Base-by-base conservation (phyloP, 1,284 basidiomycete species). In the Kwoniella shivajii region DNA sequence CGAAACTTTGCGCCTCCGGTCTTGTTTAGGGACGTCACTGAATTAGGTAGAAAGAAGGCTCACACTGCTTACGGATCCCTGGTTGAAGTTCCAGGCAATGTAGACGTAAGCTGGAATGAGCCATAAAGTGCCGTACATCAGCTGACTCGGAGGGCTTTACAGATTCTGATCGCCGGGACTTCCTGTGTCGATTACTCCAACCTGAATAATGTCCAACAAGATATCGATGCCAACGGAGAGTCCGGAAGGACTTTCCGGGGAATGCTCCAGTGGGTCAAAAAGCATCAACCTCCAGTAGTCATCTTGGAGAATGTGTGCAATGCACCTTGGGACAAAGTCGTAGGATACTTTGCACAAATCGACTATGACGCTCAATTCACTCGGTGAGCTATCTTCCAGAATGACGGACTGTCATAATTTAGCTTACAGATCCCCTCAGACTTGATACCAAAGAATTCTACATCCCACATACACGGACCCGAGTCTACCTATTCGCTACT, bases 131-230 rank as follows among this genome's bases (percentile, higher is more conserved):
- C 5, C 4, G 26, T 18, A 14, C 9, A 11, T 13, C 31, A 47
- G 45, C 45, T 47, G 31, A 47, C 20, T 1, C 0, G 10, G 4
- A 9, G 14, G 64, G 43, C n/a, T 63, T 10, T 36, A 13, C 49
- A 71, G 74, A 79, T 94, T 37, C 82, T 94, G 18, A 84, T 97
- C 53, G 93, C 93, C 1, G 93, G 93, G 20, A 97, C 93, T 0
- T 95, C 92, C 6, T 97, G 93, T 65, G 93, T 97, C 64, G 94
- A 97, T 75, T 97, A 95, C 69, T 97, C 94, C 14, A 90, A 89
- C 67, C 83, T 97, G 52, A 97, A 97, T 78, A 95, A 91, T 68
- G 85, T 89, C 73, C 92, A 92, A 75, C 92, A 97, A 75, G 88
- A 85, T 44, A 89, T 95, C 37, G 86, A 91, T 46, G 89, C 83